These are phyloP conservation scores for Calycina marina DNA, from an alignment of 2,329 filamentous ascomycete genomes.

Conservation along the genomic window DNA sequence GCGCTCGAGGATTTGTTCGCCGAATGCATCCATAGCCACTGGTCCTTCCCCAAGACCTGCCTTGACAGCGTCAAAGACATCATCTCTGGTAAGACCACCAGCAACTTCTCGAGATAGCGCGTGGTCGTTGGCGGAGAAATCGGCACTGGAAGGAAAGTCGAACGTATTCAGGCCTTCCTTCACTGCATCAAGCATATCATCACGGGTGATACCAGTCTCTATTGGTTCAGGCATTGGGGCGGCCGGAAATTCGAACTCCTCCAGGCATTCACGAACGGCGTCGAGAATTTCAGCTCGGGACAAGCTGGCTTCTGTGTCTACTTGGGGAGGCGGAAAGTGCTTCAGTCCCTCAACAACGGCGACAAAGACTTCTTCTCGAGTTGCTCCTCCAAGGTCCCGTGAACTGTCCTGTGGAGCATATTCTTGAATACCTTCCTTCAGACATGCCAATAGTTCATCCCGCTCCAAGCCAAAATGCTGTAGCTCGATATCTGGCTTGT, in stretches of 20 bases:
- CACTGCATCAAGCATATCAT: slow-evolving; percentile 50
- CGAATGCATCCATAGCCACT: slow-evolving; percentile 26
- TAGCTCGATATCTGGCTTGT: slow-evolving; percentile 84
- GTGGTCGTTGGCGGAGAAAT: slow-evolving; percentile 17
- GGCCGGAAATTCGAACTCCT: slow-evolving; percentile 66
- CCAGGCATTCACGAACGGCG: slow-evolving; percentile 72
- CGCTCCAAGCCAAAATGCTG: slow-evolving; percentile 82
- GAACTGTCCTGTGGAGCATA: slow-evolving; percentile 37
- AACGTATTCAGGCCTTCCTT: slow-evolving; percentile 41
- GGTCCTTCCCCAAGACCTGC: slow-evolving; percentile 37
- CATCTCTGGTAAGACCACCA: slow-evolving; percentile 35
- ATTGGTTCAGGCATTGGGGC: slow-evolving; percentile 41
- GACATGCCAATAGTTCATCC: slow-evolving; percentile 75
- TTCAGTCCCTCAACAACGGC: slow-evolving; percentile 78
- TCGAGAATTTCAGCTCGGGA: slow-evolving; percentile 74
- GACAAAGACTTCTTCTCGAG: slow-evolving; percentile 70
- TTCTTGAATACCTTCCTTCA: slow-evolving; percentile 72
- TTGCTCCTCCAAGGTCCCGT: slow-evolving; percentile 39
- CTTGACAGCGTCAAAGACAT: slow-evolving; percentile 41
- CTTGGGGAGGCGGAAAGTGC: slow-evolving; percentile 60
- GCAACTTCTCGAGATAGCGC: slow-evolving; percentile 29
- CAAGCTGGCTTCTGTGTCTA: slow-evolving; percentile 53
- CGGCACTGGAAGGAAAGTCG: slow-evolving; percentile 25
- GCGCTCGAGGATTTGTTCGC: slow-evolving; percentile 36
- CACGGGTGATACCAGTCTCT: slow-evolving; percentile 38